Percentiles rank a stretch among this genome's conserved stretches.
phyloP scores from a whole-genome alignment of 169 alveolate genomes.

The Plasmodium inui region DNA sequence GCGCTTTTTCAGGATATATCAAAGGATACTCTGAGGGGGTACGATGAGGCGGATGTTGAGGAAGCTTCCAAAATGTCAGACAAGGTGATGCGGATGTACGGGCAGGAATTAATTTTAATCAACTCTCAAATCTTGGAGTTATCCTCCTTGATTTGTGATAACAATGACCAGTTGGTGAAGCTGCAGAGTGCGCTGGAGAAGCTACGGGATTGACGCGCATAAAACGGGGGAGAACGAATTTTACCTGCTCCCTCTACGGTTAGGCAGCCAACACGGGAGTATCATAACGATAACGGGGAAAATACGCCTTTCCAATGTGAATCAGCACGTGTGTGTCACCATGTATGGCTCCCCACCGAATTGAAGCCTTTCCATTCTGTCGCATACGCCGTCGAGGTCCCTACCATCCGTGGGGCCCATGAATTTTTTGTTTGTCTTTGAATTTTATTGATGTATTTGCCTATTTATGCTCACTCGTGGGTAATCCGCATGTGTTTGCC shows the following conservation, averaged over 20 bases:
- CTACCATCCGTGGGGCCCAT: background rate
- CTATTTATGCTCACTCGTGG: background rate
- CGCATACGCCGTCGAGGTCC: background rate
- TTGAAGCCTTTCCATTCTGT: background rate
- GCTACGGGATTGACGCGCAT: conserved; percentile 1
- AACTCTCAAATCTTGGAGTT: conserved; percentile 57
- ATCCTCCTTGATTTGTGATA: conserved; percentile 56
- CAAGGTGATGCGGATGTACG: conserved; percentile 73
- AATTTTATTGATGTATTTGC: background rate
- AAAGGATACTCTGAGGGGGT: conserved; percentile 40
- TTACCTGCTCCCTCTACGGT: background rate
- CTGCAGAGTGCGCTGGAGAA: conserved; percentile 36
- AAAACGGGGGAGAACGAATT: background rate
- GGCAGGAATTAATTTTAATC: conserved; percentile 71
- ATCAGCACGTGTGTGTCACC: too few species aligned
- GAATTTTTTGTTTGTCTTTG: background rate
- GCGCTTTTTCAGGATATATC: conserved; percentile 40
- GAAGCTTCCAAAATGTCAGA: conserved; percentile 65
- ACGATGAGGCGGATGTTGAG: conserved; percentile 15
- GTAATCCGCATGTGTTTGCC: background rate
- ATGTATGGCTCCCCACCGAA: too few species aligned
- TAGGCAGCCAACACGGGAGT: background rate
- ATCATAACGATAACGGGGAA: background rate
- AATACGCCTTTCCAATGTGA: background rate
- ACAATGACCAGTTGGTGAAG: conserved; percentile 44